Conservation (phyloP, 331 rosid genomes). For the Phaseolus coccineus region DNA sequence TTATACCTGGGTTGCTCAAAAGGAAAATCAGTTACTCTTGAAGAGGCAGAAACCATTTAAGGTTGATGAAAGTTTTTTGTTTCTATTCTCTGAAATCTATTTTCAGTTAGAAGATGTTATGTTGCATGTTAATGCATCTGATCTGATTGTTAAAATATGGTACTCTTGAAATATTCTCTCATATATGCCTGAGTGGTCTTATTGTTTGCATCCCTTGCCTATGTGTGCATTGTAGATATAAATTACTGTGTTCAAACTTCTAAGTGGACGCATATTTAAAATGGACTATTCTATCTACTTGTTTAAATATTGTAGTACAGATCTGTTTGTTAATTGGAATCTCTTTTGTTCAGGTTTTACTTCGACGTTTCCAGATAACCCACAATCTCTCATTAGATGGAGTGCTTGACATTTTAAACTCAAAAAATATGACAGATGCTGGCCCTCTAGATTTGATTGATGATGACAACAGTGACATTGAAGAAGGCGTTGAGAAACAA, state of each 20-base stretch:
- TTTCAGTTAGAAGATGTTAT: not conserved
- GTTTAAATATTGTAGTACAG: not conserved
- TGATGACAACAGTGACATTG: constrained; percentile 82
- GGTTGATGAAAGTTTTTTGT: not conserved
- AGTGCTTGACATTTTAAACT: constrained; percentile 87
- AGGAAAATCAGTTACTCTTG: not conserved
- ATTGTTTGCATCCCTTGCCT: constrained; percentile 9
- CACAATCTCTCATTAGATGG: constrained; percentile 95
- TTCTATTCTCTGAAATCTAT: not conserved
- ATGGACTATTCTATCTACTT: constrained; percentile 11
- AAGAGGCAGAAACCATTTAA: not conserved
- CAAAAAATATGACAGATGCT: constrained; percentile 94
- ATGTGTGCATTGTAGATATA: not conserved
- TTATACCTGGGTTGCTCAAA: not conserved
- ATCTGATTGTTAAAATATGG: not conserved
- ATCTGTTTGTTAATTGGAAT: constrained; percentile 39
- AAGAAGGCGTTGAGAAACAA: constrained; percentile 92
- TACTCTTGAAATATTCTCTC: not conserved
- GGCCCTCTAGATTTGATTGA: constrained; percentile 94
- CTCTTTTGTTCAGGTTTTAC: constrained; percentile 67
- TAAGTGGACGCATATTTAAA: constrained; percentile 19
- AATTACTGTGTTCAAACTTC: not conserved
- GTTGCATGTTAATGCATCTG: not conserved
- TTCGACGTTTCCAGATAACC: constrained; percentile 87
- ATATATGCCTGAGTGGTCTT: constrained; percentile 1